A percentile compares a stretch with the other conserved stretches of the same genome.
Evolutionary conservation across 2,329 filamentous ascomycete genomes (phyloP).

Genomic region (Sporothrix pseudoabietina): DNA sequence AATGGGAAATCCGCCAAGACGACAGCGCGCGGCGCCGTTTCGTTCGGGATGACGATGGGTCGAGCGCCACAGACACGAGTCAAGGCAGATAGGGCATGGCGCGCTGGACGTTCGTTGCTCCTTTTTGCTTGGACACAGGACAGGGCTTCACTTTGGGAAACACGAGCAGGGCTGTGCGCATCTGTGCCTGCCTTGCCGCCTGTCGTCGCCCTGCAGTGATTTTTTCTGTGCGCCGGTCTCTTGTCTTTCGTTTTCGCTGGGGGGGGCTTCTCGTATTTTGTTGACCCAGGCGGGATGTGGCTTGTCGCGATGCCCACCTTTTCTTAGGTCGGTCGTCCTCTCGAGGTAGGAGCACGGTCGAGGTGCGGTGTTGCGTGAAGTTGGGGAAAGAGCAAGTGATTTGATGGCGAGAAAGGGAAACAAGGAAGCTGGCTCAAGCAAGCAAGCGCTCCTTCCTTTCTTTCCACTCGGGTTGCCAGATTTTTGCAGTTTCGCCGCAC

Average conservation of each 20-base stretch:
- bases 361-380: no score
- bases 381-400: not conserved
- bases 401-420: not conserved
- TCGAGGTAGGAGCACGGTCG: no score
- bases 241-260: not conserved
- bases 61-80: not conserved
- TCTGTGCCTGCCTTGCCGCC: constrained; percentile 4
- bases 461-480: constrained; percentile 5
- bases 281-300: constrained; percentile 15
- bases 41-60: constrained; percentile 11
- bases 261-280: constrained; percentile 9
- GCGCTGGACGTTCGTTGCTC: not conserved
- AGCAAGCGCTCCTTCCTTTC: not conserved
- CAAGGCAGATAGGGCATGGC: not conserved
- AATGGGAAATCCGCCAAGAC: constrained; percentile 22
- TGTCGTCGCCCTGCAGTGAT: not conserved
- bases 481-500: constrained; percentile 5
- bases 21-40: not conserved
- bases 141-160: constrained; percentile 3
- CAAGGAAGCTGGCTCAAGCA: not conserved
- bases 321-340: not conserved
- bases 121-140: not conserved
- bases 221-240: not conserved
- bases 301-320: constrained; percentile 21
- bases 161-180: constrained; percentile 25